Base-by-base conservation (phyloP, 2,329 filamentous ascomycete species). In the Metarhizium humberi region DNA sequence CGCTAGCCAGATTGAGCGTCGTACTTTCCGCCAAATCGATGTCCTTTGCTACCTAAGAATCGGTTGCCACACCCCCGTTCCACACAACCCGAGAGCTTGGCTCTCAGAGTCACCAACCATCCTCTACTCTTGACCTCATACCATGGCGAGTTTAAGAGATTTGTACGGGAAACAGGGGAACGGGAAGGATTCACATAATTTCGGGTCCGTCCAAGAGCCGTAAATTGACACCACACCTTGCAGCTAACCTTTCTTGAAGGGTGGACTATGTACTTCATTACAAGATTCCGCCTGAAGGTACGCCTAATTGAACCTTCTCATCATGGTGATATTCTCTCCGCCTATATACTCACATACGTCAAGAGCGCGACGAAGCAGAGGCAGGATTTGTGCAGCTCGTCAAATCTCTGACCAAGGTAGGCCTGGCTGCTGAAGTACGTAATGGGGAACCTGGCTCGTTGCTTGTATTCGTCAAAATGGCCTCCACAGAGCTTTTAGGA, bases 261-360 rank as follows among this genome's bases (percentile, higher is more conserved):
- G 89, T 96, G 57, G 92, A 96, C 75, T 96, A 90, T 77, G 90
- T 96, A 56, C 80, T 96, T 59, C 82, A 85, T 66, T 96, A 89
- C 72, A 78, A 85, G 56, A 86, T 92, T 65, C 80, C 84, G 30
- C 76, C 82, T 48, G 79, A 83, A 55, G 82, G 88, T 88, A 75
- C 59, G 74, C 61, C 20, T 1, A 11, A 3, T 6, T 4, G 6
- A 29, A 7, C 3, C 8, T 3, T 51, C 20, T 4, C 6, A 14
- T 40, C 18, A 29, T 14, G 11, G 6, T 13, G 25, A 30, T 11
- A 48, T 48, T 48, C 13, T 16, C 10, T 29, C 45, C 45, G 13
- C 13, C 7, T 6, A 20, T 16, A 20, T 47, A 36, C 45, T 36
- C 7, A 38, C 5, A 34, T 7, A 30, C 10, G 29, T n/a, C 8